These are phyloP conservation scores for Butyriboletus loyo DNA, from an alignment of 768 basidiomycete species.

Conservation along the genomic window DNA sequence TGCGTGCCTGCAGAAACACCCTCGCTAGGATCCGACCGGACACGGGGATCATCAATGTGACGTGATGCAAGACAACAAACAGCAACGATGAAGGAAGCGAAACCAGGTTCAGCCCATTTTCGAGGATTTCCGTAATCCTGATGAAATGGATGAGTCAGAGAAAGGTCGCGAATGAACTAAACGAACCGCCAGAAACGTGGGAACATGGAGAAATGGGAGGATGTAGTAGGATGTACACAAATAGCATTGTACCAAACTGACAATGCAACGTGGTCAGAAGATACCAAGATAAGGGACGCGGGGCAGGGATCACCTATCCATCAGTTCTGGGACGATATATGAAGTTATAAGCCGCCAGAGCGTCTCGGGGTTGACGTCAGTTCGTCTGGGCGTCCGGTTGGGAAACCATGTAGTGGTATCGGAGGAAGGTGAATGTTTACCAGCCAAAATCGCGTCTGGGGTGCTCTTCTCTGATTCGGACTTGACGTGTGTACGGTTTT, in stretches of 20 bases:
- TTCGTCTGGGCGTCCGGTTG: conserved; percentile 67
- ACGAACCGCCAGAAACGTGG: conserved; percentile 76
- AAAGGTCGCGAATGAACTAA: conserved; percentile 5
- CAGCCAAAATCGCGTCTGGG: conserved; percentile 29
- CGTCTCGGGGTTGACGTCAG: conserved; percentile 82
- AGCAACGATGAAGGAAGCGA: conserved; percentile 91
- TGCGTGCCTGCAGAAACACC: conserved; percentile 86
- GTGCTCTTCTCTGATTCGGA: conserved; percentile 29
- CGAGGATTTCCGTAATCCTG: conserved; percentile 91
- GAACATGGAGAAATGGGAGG: conserved; percentile 89
- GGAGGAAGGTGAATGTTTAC: conserved; percentile 33
- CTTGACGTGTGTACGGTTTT: conserved; percentile 52
- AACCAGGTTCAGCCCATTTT: conserved; percentile 95
- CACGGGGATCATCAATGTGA: conserved; percentile 90
- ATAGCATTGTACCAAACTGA: conserved; percentile 76
- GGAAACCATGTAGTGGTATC: conserved; percentile 71
- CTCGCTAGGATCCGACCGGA: conserved; percentile 77
- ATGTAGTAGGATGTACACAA: conserved; percentile 92
- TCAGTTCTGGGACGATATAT: conserved; percentile 82
- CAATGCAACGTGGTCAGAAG: conserved; percentile 14
- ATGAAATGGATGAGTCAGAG: conserved; percentile 14
- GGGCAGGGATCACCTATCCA: conserved; percentile 73
- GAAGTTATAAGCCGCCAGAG: conserved; percentile 87
- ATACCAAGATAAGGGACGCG: conserved; percentile 1
- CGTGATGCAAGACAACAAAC: conserved; percentile 89